Conservation (phyloP, 768 basidiomycete genomes). For the Mycena galopus region DNA sequence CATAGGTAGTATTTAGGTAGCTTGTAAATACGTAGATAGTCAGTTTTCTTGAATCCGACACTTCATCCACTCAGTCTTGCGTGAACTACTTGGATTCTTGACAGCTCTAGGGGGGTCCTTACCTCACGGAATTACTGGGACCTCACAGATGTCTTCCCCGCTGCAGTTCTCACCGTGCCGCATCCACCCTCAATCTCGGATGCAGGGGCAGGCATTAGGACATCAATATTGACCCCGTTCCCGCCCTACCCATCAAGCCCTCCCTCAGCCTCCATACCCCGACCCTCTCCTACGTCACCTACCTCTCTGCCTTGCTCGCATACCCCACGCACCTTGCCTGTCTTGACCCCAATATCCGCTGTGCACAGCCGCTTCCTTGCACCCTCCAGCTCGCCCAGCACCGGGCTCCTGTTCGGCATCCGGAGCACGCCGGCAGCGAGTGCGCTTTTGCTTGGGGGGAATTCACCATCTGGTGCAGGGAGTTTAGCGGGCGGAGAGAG, state of each 20-base stretch:
- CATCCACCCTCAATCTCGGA: background rate
- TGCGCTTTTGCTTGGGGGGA: background rate
- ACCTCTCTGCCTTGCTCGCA: background rate
- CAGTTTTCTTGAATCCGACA: no score
- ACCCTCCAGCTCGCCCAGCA: background rate
- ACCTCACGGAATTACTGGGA: no score
- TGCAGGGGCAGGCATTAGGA: background rate
- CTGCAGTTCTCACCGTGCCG: slow-evolving; percentile 28
- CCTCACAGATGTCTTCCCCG: slow-evolving; percentile 39
- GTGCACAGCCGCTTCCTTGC: slow-evolving; percentile 32
- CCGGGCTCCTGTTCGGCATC: slow-evolving; percentile 43
- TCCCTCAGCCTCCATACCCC: background rate
- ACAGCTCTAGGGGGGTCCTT: no score
- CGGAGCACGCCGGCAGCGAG: slow-evolving; percentile 23
- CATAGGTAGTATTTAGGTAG: no score
- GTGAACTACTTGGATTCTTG: no score
- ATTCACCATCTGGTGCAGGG: no score
- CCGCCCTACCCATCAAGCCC: no score
- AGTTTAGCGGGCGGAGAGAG: no score
- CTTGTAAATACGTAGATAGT: no score
- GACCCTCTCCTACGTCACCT: slow-evolving; percentile 18
- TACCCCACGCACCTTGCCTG: background rate
- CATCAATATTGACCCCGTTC: background rate
- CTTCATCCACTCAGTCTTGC: no score
- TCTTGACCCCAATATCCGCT: slow-evolving; percentile 24